Percentiles rank a stretch among this genome's conserved stretches.
phyloP scores from a whole-genome alignment of 2,329 filamentous ascomycete genomes.

The Huntiella omanensis region DNA sequence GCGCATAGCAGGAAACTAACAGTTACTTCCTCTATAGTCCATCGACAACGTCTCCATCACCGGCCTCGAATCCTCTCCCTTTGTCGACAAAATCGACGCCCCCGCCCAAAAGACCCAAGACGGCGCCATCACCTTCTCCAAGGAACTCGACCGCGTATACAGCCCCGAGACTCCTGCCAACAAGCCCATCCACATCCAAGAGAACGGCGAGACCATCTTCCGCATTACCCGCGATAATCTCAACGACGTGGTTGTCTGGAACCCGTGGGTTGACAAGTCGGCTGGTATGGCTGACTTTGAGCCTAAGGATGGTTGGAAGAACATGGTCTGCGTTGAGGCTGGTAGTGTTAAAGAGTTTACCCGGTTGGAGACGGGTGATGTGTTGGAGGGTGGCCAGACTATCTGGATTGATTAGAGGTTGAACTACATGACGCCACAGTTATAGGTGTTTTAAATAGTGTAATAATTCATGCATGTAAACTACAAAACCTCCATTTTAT shows the following conservation, averaged over 20 bases:
- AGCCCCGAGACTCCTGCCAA: conserved; percentile 44
- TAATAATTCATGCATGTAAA: too few species aligned
- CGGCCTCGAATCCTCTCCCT: conserved; percentile 58
- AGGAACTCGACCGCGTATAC: conserved; percentile 82
- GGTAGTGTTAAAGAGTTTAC: conserved; percentile 69
- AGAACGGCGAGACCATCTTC: conserved; percentile 45
- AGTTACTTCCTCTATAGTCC: conserved; percentile 34
- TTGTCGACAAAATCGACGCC: conserved; percentile 66
- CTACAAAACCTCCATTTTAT: too few species aligned
- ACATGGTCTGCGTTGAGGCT: conserved; percentile 89
- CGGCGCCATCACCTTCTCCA: conserved; percentile 46
- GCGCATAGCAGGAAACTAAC: background rate
- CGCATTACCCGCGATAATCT: conserved; percentile 69
- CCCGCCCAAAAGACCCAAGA: conserved; percentile 45
- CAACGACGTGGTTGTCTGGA: conserved; percentile 85
- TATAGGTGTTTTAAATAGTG: background rate
- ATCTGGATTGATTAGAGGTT: conserved; percentile 18
- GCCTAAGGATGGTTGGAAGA: conserved; percentile 75
- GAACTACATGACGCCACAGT: background rate
- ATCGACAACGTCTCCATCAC: conserved; percentile 54
- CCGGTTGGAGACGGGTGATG: conserved; percentile 61
- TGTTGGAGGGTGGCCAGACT: conserved; percentile 42
- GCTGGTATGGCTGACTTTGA: conserved; percentile 68
- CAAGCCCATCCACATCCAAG: conserved; percentile 38
- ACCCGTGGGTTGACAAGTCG: conserved; percentile 80